These are phyloP conservation scores for Penicillium herquei DNA, from an alignment of 495 filamentous ascomycete genomes.

Conservation along the genomic window DNA sequence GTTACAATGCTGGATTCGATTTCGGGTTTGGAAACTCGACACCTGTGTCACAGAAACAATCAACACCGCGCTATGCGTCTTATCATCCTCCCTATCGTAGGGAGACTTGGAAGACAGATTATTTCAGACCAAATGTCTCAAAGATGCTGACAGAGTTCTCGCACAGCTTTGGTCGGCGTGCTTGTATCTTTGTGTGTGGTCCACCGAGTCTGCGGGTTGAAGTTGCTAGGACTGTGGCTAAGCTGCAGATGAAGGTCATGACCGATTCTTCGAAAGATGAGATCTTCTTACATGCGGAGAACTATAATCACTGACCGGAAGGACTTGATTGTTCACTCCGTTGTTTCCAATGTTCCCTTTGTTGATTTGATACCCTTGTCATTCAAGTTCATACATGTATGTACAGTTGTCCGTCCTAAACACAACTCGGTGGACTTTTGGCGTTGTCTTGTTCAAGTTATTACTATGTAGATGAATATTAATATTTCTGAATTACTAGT, in stretches of 20 bases:
- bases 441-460: background rate
- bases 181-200: constrained; percentile 92
- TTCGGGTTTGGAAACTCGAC: constrained; percentile 28
- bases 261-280: constrained; percentile 74
- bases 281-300: constrained; percentile 93
- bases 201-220: constrained; percentile 84
- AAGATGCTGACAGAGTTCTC: constrained; percentile 81
- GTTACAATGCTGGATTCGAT: constrained; percentile 27
- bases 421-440: too few relatives aligned
- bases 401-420: background rate
- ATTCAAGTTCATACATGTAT: background rate
- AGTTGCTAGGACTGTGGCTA: constrained; percentile 78
- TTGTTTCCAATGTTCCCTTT: constrained; percentile 1
- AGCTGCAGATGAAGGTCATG: constrained; percentile 80
- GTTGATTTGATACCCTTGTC: constrained; percentile 18
- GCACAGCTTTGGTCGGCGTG: constrained; percentile 73
- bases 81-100: constrained; percentile 62
- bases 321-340: background rate
- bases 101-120: constrained; percentile 86
- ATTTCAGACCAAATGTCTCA: constrained; percentile 84
- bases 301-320: constrained; percentile 69
- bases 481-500: background rate
- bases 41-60: constrained; percentile 11
- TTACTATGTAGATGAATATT: background rate
- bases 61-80: constrained; percentile 79